Base-by-base conservation (phyloP, 768 basidiomycete genomes). In the Pleurotus platypus region DNA sequence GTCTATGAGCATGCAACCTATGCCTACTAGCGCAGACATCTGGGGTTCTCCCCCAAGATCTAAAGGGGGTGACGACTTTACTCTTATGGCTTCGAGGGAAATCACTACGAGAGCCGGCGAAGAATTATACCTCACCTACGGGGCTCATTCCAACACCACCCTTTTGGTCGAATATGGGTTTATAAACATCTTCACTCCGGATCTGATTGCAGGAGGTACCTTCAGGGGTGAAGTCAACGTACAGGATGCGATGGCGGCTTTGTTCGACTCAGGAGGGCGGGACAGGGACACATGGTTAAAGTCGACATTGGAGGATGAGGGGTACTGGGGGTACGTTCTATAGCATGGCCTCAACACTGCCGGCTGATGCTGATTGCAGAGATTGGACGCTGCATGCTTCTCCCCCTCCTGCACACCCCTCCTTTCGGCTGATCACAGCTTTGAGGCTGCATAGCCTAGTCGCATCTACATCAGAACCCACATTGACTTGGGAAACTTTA, bases 101-200 rank as follows among this genome's bases (percentile, higher is more conserved):
- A 58, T 61, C 3, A 66, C 68, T 0, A 70, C 87, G 18, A 57
- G 67, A 26, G 60, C 72, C 46, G 84, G 81, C 13, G 79, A 88
- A 26, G 90, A 98, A 65, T 69, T 97, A 2, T 81, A 80, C 43
- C 76, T 98, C 57, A 81, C 80, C 49, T 98, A 98, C 63, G 94
- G 94, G 0, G 67, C 73, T 5, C 94, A 96, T 69, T 72, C 85
- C 22, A 95, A 94, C 61, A 77, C 80, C 42, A 86, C 80, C 2
- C 69, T 98, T 20, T 89, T 94, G 66, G 78, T 85, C 18, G 96
- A 98, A 68, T 98, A 98, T 69, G 96, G 95, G 0, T 98, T 98
- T 67, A 79, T 89, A 30, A 78, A 80, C 61, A 26, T 60, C 13
- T 62, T 74, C 13, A 61, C 69, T 7, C 55, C 66, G 9, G 67